Conservation (phyloP, 2,329 filamentous ascomycete genomes). For the Fusarium dlaminii region DNA sequence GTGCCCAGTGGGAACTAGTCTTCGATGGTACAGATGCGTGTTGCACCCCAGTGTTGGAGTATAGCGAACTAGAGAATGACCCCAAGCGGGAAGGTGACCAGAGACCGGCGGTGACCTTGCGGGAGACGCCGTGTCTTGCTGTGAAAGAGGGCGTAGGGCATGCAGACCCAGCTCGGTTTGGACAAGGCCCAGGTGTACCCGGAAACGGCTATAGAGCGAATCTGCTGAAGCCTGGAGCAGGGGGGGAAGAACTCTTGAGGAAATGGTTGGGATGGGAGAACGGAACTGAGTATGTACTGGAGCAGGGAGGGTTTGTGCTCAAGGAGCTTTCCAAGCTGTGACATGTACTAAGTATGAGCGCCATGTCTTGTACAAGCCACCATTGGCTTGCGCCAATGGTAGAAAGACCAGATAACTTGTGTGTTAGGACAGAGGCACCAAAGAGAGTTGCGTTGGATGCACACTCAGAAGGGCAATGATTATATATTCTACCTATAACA, state of each 20-base stretch:
- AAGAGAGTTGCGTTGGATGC: neutral
- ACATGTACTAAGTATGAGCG: neutral
- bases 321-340: conserved; percentile 50
- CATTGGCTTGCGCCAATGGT: too few species aligned
- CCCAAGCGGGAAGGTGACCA: conserved; percentile 70
- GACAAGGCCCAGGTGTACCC: conserved; percentile 72
- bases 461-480: conserved; percentile 25
- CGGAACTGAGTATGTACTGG: conserved; percentile 75
- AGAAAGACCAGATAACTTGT: neutral
- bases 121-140: conserved; percentile 73
- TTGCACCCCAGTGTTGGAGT: conserved; percentile 85
- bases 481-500: conserved; percentile 43
- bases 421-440: neutral
- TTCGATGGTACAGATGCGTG: conserved; percentile 95
- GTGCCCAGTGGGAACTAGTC: conserved; percentile 82
- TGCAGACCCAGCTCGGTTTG: conserved; percentile 54
- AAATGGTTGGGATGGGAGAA: conserved; percentile 82
- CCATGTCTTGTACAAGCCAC: neutral
- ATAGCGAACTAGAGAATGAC: conserved; percentile 71
- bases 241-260: conserved; percentile 74
- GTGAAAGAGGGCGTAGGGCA: conserved; percentile 57
- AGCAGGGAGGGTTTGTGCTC: conserved; percentile 68
- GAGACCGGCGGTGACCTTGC: conserved; percentile 74
- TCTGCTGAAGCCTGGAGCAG: conserved; percentile 71
- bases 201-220: conserved; percentile 74